Evolutionary conservation across 352 stramenopile species (phyloP).

Genomic region (Chloridella minuta): DNA sequence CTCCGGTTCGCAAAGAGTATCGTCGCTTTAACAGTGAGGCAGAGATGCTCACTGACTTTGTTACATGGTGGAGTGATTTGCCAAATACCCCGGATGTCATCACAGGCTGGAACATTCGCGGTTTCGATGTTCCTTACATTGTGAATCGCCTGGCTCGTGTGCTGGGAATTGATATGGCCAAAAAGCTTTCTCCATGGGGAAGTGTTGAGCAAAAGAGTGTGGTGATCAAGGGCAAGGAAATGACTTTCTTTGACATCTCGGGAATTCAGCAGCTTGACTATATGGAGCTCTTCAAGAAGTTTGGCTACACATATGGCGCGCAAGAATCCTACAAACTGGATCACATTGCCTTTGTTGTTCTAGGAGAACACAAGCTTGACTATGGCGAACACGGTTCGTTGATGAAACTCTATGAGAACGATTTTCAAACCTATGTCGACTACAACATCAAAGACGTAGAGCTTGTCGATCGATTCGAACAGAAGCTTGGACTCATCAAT

Average conservation of each 20-base stretch:
- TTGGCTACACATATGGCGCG: not conserved
- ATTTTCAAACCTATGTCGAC: slow-evolving; percentile 11
- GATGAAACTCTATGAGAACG: slow-evolving; percentile 2
- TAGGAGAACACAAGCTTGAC: slow-evolving; percentile 5
- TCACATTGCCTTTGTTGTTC: not conserved
- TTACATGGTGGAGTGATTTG: too few species aligned
- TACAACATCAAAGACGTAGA: slow-evolving; percentile 5
- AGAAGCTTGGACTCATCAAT: not conserved
- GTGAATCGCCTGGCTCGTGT: not conserved
- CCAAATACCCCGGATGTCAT: not conserved
- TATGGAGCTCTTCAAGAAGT: not conserved
- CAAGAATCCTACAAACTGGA: not conserved
- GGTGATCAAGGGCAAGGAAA: not conserved
- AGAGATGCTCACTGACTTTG: too few species aligned
- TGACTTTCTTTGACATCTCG: not conserved
- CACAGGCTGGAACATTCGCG: not conserved
- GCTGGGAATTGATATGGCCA: not conserved
- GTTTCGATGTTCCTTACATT: slow-evolving; percentile 8
- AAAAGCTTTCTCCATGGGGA: not conserved
- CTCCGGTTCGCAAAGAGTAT: too few species aligned
- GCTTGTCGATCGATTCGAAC: not conserved
- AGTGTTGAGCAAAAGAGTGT: not conserved
- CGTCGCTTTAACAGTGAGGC: too few species aligned
- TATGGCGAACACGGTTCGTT: not conserved
- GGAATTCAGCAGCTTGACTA: not conserved